Percentiles rank a stretch among this genome's conserved stretches.
Evolutionary conservation across 2,329 filamentous ascomycete species (phyloP).

Genomic region (Parascedosporium putredinis): DNA sequence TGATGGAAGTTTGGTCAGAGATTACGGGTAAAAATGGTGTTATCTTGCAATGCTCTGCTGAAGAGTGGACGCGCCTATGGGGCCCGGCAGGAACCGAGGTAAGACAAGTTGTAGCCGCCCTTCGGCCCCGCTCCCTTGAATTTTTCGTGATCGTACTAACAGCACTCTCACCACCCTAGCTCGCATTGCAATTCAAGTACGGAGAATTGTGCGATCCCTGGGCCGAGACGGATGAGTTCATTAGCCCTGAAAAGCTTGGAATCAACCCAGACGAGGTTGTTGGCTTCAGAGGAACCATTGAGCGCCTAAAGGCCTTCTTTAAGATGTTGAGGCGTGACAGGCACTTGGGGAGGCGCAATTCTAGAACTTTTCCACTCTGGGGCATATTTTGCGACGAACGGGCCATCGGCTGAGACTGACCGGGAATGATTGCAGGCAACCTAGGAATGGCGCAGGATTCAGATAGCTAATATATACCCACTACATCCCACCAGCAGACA

Average conservation of each 20-base stretch:
- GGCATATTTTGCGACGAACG: no score
- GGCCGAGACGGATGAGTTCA: conserved; percentile 12
- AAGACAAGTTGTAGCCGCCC: background rate
- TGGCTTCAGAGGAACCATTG: conserved; percentile 13
- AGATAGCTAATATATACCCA: no score
- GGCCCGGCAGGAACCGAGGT: conserved; percentile 13
- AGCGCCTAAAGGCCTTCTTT: conserved; percentile 13
- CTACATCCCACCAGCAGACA: no score
- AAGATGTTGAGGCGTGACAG: no score
- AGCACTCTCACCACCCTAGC: background rate
- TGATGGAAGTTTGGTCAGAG: conserved; percentile 16
- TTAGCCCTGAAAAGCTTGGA: conserved; percentile 13
- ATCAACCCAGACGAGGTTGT: conserved; percentile 14
- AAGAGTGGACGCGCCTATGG: conserved; percentile 14
- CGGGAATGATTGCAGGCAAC: no score
- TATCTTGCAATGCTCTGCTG: conserved; percentile 12
- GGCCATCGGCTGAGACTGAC: no score
- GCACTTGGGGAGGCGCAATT: no score
- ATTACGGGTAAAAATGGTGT: conserved; percentile 15
- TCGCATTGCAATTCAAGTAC: conserved; percentile 16
- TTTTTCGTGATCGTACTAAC: background rate
- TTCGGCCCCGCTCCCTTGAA: background rate
- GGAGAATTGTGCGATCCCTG: conserved; percentile 16
- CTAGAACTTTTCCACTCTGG: no score
- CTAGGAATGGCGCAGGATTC: no score